These are phyloP conservation scores for Syncephalastrum racemosum DNA, from an alignment of 371 early-diverging fungal genomes.

Conservation along the genomic window DNA sequence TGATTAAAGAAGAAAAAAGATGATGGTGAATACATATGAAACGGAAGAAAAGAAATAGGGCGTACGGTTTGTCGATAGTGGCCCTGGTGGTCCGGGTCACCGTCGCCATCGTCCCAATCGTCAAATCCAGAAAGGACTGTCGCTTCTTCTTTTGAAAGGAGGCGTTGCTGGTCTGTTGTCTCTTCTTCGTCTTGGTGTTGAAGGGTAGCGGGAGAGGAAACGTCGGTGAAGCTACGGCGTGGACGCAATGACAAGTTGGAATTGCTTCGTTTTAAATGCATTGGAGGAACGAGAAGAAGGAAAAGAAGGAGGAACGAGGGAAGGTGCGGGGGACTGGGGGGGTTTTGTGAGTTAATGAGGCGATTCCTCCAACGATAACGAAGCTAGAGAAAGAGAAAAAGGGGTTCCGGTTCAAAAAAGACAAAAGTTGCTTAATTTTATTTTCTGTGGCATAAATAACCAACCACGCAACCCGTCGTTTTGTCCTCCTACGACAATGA, in stretches of 20 bases:
- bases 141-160: background rate
- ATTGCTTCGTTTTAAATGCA: conserved; percentile 3
- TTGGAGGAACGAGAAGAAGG: too few species aligned
- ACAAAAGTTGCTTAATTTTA: background rate
- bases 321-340: background rate
- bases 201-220: background rate
- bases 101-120: conserved; percentile 6
- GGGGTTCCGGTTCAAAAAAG: background rate
- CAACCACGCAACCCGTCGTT: too few species aligned
- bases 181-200: conserved; percentile 8
- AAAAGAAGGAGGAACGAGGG: background rate
- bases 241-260: conserved; percentile 13
- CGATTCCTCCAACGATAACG: conserved; percentile 4
- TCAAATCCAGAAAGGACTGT: conserved; percentile 2
- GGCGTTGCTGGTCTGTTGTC: background rate
- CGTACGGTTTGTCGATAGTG: background rate
- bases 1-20: too few species aligned
- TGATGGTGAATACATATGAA: too few species aligned
- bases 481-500: background rate
- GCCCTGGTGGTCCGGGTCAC: conserved; percentile 1
- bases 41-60: too few species aligned
- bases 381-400: background rate
- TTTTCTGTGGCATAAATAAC: background rate
- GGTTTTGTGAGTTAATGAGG: too few species aligned
- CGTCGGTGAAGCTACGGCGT: conserved; percentile 10